phyloP scores from a whole-genome alignment of 345 rosid genomes.

The Pugionium dolabratum region DNA sequence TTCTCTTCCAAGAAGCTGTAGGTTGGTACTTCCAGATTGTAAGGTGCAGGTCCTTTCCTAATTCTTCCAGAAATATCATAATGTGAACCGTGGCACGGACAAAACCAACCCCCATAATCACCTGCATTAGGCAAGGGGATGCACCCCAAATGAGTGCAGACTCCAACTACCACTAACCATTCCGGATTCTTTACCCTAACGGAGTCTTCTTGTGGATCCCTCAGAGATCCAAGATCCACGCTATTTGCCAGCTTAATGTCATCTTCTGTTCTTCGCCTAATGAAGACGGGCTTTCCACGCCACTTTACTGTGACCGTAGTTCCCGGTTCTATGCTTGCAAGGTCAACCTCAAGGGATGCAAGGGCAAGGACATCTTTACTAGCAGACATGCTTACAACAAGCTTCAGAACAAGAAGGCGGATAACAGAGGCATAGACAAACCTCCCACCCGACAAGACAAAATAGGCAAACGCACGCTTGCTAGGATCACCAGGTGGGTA shows the following conservation, averaged over 20 bases:
- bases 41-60: slow-evolving; percentile 95
- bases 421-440: slow-evolving; percentile 70
- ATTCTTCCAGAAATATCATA: slow-evolving; percentile 93
- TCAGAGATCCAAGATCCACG: slow-evolving; percentile 72
- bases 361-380: slow-evolving; percentile 94
- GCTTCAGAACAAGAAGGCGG: slow-evolving; percentile 59
- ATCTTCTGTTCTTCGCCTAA: slow-evolving; percentile 88
- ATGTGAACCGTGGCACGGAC: slow-evolving; percentile 58
- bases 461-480: slow-evolving; percentile 82
- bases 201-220: slow-evolving; percentile 80
- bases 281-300: slow-evolving; percentile 98
- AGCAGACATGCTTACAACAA: slow-evolving; percentile 80
- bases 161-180: slow-evolving; percentile 90
- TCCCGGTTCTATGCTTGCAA: slow-evolving; percentile 84
- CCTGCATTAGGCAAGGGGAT: slow-evolving; percentile 80
- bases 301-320: slow-evolving; percentile 52
- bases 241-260: slow-evolving; percentile 86
- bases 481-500: slow-evolving; percentile 73
- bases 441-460: slow-evolving; percentile 76
- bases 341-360: slow-evolving; percentile 94
- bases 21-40: slow-evolving; percentile 87
- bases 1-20: slow-evolving; percentile 85
- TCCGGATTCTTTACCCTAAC: slow-evolving; percentile 88
- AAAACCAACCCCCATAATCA: slow-evolving; percentile 92
- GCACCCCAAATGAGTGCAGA: slow-evolving; percentile 53